Conservation (phyloP, 2,329 filamentous ascomycete genomes). For the Sarocladium brachiariae region DNA sequence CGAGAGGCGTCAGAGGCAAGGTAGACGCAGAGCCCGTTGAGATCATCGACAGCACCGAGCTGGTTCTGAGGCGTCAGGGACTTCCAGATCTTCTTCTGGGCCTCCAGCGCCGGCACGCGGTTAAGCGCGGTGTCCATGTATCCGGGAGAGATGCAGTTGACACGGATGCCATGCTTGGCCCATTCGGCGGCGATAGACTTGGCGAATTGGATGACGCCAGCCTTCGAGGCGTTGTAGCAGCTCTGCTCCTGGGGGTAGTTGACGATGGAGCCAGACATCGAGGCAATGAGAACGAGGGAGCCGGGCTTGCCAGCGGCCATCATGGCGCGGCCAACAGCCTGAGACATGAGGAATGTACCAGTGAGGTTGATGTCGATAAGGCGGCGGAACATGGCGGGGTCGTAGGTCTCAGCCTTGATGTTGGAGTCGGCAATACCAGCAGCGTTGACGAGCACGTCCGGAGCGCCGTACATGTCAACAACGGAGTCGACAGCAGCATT, state of each 20-base stretch:
- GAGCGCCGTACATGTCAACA: slow-evolving; percentile 57
- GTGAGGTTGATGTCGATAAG: slow-evolving; percentile 79
- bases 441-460: slow-evolving; percentile 73
- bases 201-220: slow-evolving; percentile 69
- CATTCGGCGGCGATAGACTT: slow-evolving; percentile 80
- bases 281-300: slow-evolving; percentile 68
- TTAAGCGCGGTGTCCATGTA: slow-evolving; percentile 85
- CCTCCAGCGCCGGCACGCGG: slow-evolving; percentile 69
- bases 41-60: slow-evolving; percentile 65
- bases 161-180: slow-evolving; percentile 73
- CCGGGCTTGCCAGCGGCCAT: slow-evolving; percentile 65
- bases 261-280: slow-evolving; percentile 77
- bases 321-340: slow-evolving; percentile 66
- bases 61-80: slow-evolving; percentile 66
- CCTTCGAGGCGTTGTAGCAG: slow-evolving; percentile 81
- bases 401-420: slow-evolving; percentile 74
- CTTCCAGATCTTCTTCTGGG: slow-evolving; percentile 77
- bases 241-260: slow-evolving; percentile 81
- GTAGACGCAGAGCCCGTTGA: slow-evolving; percentile 73
- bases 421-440: slow-evolving; percentile 79
- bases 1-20: slow-evolving; percentile 64
- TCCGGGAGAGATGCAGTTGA: slow-evolving; percentile 78
- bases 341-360: slow-evolving; percentile 70
- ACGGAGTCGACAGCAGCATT: slow-evolving; percentile 62
- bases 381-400: slow-evolving; percentile 67